Evolutionary conservation across 768 basidiomycete species (phyloP).

Genomic region (Boletus fagicola): DNA sequence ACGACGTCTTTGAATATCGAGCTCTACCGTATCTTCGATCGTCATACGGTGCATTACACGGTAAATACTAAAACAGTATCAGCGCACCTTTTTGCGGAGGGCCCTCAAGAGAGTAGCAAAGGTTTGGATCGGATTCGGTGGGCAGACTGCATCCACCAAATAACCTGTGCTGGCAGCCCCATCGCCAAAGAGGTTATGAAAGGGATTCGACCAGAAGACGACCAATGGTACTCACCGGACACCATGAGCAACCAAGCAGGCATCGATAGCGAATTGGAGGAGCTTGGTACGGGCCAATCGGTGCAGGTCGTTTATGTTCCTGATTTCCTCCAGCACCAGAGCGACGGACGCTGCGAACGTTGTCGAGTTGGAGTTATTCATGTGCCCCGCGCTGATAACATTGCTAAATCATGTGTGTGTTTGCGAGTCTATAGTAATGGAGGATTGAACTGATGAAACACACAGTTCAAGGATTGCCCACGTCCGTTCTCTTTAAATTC

Average conservation of each 20-base stretch:
- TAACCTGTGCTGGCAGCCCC: conserved; percentile 37
- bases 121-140: conserved; percentile 31
- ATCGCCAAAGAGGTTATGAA: background rate
- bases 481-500: background rate
- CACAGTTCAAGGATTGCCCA: no score
- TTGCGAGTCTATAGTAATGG: no score
- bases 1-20: conserved; percentile 40
- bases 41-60: background rate
- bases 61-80: conserved; percentile 7
- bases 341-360: conserved; percentile 19
- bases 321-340: conserved; percentile 18
- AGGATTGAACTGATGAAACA: no score
- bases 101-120: conserved; percentile 37
- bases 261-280: conserved; percentile 38
- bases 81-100: conserved; percentile 41
- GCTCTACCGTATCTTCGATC: conserved; percentile 2
- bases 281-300: conserved; percentile 13
- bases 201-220: background rate
- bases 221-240: conserved; percentile 37
- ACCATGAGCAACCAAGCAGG: conserved; percentile 41
- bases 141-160: conserved; percentile 48
- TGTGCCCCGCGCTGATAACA: background rate
- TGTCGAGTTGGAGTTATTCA: conserved; percentile 1
- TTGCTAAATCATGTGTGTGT: background rate
- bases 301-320: conserved; percentile 6